These are phyloP conservation scores for Chrysanthemum seticuspe DNA, from an alignment of 129 eudicot species.

Conservation along the genomic window DNA sequence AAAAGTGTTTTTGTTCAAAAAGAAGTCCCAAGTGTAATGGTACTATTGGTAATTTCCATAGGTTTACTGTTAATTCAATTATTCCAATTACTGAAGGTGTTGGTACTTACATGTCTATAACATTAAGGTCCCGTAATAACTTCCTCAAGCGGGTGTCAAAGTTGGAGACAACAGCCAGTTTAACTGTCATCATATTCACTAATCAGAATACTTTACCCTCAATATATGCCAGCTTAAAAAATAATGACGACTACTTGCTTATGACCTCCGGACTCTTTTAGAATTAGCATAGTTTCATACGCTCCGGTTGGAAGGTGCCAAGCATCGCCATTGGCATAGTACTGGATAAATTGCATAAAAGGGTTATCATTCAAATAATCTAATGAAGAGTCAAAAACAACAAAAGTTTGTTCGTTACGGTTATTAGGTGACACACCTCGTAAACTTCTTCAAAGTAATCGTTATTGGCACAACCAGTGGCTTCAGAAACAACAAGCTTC, in stretches of 20 bases:
- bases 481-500: constrained; percentile 93
- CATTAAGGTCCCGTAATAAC: constrained; percentile 74
- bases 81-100: not conserved
- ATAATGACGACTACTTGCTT: constrained; percentile 34
- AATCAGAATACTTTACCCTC: constrained; percentile 10
- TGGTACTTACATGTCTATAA: constrained; percentile 69
- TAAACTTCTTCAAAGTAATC: constrained; percentile 93
- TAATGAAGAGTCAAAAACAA: constrained; percentile 1
- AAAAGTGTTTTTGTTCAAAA: not conserved
- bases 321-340: constrained; percentile 90
- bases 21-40: not conserved
- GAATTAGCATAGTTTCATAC: constrained; percentile 48
- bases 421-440: constrained; percentile 42
- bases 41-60: constrained; percentile 13
- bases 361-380: not conserved
- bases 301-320: constrained; percentile 98
- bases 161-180: constrained; percentile 97
- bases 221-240: constrained; percentile 22
- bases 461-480: constrained; percentile 78
- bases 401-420: not conserved
- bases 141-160: constrained; percentile 96
- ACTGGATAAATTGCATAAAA: constrained; percentile 38
- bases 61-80: not conserved
- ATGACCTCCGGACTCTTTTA: constrained; percentile 89
- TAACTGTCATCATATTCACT: constrained; percentile 54